These are phyloP conservation scores for Diaporthe sp. DNA, from an alignment of 2,329 filamentous ascomycete species.

Conservation along the genomic window DNA sequence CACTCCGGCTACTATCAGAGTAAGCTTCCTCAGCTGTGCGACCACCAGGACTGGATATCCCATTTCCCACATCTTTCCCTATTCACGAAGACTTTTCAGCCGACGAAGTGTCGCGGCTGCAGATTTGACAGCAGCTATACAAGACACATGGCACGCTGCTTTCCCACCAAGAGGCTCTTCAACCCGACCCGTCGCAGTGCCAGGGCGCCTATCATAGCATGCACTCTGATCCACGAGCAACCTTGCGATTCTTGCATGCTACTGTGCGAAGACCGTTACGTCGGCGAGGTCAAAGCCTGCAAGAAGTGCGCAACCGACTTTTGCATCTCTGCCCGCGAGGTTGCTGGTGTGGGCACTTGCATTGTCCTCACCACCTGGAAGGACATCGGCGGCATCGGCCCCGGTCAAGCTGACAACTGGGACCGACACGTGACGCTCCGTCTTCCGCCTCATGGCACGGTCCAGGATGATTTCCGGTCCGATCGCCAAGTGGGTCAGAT, in stretches of 20 bases:
- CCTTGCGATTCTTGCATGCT: background rate
- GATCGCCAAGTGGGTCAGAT: background rate
- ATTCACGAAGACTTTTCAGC: background rate
- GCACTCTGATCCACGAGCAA: slow-evolving; percentile 3
- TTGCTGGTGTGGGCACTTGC: background rate
- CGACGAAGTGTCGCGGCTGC: background rate
- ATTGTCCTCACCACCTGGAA: slow-evolving; percentile 30
- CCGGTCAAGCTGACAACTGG: slow-evolving; percentile 8
- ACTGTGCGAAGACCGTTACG: background rate
- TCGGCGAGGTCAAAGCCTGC: slow-evolving; percentile 2
- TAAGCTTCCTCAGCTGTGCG: background rate
- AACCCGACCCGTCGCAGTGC: too few species aligned
- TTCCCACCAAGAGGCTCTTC: background rate
- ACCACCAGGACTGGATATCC: background rate
- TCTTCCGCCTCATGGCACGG: too few species aligned
- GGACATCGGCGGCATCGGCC: slow-evolving; percentile 16
- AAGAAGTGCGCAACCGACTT: slow-evolving; percentile 6
- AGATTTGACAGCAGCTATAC: rapidly evolving
- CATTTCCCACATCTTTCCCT: background rate
- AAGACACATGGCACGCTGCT: background rate
- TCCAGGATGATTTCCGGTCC: background rate
- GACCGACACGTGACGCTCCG: background rate
- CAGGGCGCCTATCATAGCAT: background rate
- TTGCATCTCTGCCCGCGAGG: background rate
- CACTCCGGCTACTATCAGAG: background rate